phyloP scores from a whole-genome alignment of 257 asterid genomes.

The Solanum okadae region DNA sequence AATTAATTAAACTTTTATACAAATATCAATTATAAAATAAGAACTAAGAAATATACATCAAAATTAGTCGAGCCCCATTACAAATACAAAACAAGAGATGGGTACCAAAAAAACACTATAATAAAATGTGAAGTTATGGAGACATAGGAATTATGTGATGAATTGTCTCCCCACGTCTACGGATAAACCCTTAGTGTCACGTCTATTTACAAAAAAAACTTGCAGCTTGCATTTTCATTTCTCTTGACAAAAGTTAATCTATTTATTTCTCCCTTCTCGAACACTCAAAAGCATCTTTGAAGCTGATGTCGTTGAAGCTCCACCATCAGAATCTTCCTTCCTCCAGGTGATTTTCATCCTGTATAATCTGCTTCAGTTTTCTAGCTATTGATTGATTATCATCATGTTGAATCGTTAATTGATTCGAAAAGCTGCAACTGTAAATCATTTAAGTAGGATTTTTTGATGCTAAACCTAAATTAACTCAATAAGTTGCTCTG shows the following conservation, averaged over 20 bases:
- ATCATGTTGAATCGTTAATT: not conserved
- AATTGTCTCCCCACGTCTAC: conserved; percentile 39
- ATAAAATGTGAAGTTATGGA: not conserved
- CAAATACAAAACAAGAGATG: no score
- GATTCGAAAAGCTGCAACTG: not conserved
- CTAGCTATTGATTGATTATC: not conserved
- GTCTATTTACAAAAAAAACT: not conserved
- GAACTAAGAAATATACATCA: not conserved
- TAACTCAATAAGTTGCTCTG: not conserved
- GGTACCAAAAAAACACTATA: not conserved
- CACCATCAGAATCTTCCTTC: conserved; percentile 41
- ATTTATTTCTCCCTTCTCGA: not conserved
- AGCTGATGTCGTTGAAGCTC: conserved; percentile 48
- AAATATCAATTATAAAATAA: no score
- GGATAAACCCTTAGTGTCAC: conserved; percentile 33
- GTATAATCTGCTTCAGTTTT: not conserved
- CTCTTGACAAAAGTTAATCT: not conserved
- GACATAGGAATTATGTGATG: conserved; percentile 24
- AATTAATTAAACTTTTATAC: no score
- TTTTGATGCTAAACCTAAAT: not conserved
- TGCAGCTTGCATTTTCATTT: not conserved
- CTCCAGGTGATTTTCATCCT: conserved; percentile 31
- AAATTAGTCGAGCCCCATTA: accelerated
- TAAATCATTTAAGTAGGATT: not conserved
- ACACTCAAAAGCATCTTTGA: not conserved